Evolutionary conservation across 2,329 filamentous ascomycete species (phyloP).

Genomic region (Rosellinia necatrix): DNA sequence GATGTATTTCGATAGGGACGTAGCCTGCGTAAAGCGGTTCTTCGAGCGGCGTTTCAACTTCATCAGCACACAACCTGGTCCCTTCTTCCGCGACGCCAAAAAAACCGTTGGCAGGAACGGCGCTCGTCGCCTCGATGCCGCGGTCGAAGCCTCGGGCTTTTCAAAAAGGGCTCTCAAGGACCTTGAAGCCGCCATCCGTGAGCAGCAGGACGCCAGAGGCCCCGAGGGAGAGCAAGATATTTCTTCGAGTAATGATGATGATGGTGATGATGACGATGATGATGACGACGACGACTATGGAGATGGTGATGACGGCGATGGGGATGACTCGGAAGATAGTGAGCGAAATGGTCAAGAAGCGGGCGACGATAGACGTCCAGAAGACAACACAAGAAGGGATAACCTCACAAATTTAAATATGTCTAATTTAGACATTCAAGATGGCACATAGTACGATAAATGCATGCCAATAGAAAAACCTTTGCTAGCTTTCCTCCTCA

Average conservation of each 20-base stretch:
- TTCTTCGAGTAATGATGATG: slow-evolving; percentile 42
- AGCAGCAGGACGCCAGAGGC: slow-evolving; percentile 63
- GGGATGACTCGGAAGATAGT: slow-evolving; percentile 37
- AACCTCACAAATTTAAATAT: slow-evolving; percentile 26
- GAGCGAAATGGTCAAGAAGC: slow-evolving; percentile 36
- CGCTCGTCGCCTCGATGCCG: slow-evolving; percentile 76
- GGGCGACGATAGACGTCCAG: slow-evolving; percentile 14
- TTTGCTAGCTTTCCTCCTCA: no score
- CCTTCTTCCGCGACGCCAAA: slow-evolving; percentile 82
- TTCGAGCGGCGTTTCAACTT: slow-evolving; percentile 91
- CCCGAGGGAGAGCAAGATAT: slow-evolving; percentile 45
- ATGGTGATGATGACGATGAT: slow-evolving; percentile 41
- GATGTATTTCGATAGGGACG: slow-evolving; percentile 97
- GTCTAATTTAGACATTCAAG: slow-evolving; percentile 33
- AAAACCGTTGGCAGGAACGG: slow-evolving; percentile 71
- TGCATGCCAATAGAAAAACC: slow-evolving; percentile 6
- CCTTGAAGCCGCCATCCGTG: slow-evolving; percentile 85
- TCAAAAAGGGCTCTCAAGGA: slow-evolving; percentile 97
- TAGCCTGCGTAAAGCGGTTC: slow-evolving; percentile 93
- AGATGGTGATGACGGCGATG: slow-evolving; percentile 40
- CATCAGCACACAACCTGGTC: slow-evolving; percentile 77
- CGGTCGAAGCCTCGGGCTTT: slow-evolving; percentile 91
- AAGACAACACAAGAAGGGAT: background rate
- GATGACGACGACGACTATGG: slow-evolving; percentile 40
- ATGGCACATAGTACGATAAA: slow-evolving; percentile 31